Percentiles rank a stretch among this genome's conserved stretches.
phyloP scores from a whole-genome alignment of 2,329 filamentous ascomycete genomes.

The Penicillium sp. region DNA sequence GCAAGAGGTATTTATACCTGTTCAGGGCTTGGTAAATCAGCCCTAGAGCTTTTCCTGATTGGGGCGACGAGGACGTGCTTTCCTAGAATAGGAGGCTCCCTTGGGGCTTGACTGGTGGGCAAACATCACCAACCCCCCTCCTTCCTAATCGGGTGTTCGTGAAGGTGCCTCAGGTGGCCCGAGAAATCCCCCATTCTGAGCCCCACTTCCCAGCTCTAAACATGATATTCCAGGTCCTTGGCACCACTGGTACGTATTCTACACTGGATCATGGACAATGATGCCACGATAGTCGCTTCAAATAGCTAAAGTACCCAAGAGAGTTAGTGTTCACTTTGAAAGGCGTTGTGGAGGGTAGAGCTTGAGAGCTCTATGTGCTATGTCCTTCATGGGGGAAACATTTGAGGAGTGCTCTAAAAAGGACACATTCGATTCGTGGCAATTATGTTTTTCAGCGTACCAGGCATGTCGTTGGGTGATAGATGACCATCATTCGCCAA shows the following conservation, averaged over 20 bases:
- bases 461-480: too few species aligned
- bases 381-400: too few species aligned
- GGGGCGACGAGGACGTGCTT: background rate
- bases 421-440: too few species aligned
- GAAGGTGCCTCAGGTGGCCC: background rate
- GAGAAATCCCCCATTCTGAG: background rate
- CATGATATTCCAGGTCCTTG: background rate
- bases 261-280: background rate
- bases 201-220: background rate
- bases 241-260: background rate
- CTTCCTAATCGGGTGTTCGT: background rate
- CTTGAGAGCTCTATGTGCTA: too few species aligned
- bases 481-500: too few species aligned
- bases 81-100: background rate
- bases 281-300: too few species aligned
- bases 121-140: background rate
- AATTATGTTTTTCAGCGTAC: too few species aligned
- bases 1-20: background rate
- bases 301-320: too few species aligned
- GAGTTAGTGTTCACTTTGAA: too few species aligned
- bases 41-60: background rate
- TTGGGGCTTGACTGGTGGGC: background rate
- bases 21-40: background rate
- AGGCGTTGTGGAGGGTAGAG: too few species aligned
- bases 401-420: too few species aligned